A percentile compares a stretch with the other conserved stretches of the same genome.
These are phyloP conservation scores for Boletus barrowsii DNA, from an alignment of 768 basidiomycete genomes.

Conservation along the genomic window DNA sequence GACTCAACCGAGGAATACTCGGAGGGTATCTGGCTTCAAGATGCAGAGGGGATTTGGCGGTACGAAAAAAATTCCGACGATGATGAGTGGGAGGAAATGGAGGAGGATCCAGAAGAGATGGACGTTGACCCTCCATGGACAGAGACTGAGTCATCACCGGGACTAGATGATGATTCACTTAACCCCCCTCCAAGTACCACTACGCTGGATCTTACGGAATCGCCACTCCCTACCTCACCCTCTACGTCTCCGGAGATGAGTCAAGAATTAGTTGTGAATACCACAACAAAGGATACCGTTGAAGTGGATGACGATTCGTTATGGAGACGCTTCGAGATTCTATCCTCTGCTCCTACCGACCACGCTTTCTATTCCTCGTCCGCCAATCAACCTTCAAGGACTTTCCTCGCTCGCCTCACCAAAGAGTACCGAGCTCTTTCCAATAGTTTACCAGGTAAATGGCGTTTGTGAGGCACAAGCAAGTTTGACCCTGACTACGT, in stretches of 20 bases:
- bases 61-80: constrained; percentile 29
- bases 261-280: constrained; percentile 28
- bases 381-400: constrained; percentile 62
- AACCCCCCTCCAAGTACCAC: constrained; percentile 13
- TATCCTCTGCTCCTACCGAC: constrained; percentile 72
- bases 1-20: constrained; percentile 42
- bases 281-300: constrained; percentile 24
- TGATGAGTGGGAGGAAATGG: constrained; percentile 41
- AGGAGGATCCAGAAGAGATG: constrained; percentile 37
- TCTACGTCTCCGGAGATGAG: constrained; percentile 33
- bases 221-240: constrained; percentile 26
- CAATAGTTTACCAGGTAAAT: constrained; percentile 77
- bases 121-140: constrained; percentile 33
- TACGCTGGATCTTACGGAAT: constrained; percentile 20
- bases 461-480: background rate
- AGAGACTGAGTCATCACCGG: constrained; percentile 21
- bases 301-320: constrained; percentile 38
- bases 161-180: constrained; percentile 17
- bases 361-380: constrained; percentile 73
- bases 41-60: constrained; percentile 37
- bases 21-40: constrained; percentile 42
- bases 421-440: constrained; percentile 82
- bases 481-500: constrained; percentile 3
- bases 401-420: constrained; percentile 70
- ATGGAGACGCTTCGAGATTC: constrained; percentile 83